Evolutionary conservation across 2,329 filamentous ascomycete genomes (phyloP).

Genomic region (Dactylonectria macrodidyma): DNA sequence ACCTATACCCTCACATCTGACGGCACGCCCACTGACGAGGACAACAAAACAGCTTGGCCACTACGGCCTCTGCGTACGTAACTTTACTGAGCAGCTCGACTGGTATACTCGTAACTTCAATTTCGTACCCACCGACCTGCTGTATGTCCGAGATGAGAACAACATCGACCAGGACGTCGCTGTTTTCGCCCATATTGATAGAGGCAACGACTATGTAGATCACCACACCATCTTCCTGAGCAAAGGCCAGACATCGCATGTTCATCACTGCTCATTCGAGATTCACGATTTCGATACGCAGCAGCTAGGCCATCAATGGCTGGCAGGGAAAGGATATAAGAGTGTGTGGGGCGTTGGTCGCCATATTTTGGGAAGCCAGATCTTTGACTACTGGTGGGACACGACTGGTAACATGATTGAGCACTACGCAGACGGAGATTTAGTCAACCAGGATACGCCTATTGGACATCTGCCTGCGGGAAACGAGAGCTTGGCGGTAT

Average conservation of each 20-base stretch:
- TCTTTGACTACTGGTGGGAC: no score
- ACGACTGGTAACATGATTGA: no score
- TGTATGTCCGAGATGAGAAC: neutral
- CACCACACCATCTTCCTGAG: conserved; percentile 68
- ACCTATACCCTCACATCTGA: no score
- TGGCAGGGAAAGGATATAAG: conserved; percentile 73
- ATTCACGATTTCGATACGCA: conserved; percentile 81
- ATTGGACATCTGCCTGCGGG: no score
- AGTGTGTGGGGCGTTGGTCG: conserved; percentile 80
- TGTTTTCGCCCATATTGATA: conserved; percentile 62
- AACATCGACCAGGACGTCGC: conserved; percentile 54
- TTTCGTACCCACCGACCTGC: conserved; percentile 62
- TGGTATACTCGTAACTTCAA: conserved; percentile 68
- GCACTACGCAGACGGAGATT: no score
- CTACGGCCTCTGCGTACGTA: conserved; percentile 67
- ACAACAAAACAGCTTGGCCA: conserved; percentile 62
- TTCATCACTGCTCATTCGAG: conserved; percentile 80
- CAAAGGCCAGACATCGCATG: conserved; percentile 63
- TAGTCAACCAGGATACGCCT: no score
- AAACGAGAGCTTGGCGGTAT: no score
- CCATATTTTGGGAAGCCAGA: conserved; percentile 75
- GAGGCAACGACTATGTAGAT: conserved; percentile 61
- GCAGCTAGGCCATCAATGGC: conserved; percentile 78
- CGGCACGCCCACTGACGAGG: no score
- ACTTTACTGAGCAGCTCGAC: conserved; percentile 63